Evolutionary conservation across 2,329 filamentous ascomycete genomes (phyloP), one percentile per base, ranked within the genome.

Genomic region (Penicillium occitanis): DNA sequence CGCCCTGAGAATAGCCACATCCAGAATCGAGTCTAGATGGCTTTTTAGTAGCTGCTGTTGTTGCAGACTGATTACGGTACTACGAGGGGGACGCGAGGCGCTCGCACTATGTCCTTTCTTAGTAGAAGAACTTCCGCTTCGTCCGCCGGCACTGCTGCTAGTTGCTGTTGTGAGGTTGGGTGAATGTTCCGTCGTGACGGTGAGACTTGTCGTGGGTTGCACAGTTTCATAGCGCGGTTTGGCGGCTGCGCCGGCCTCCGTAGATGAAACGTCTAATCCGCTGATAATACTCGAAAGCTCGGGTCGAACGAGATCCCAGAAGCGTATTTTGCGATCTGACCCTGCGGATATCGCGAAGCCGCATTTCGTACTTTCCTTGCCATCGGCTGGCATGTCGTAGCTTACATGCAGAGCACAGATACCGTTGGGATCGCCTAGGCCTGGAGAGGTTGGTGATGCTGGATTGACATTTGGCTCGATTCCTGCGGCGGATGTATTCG

Each of bases 311-410:
- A 95, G 84, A 74, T 99, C 94, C 95, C 95, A 99, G 79, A 96
- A 98, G 10, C 95, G 88, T 19, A 99, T 86, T 77, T 91, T 95
- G 79, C 91, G 92, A 77, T 98, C 95, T 11, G 91, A 91, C 0
- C 94, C 94, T 19, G 90, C 93, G 0, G 92, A 95, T 44, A 99
- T 81, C 57, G 97, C 86, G 75, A 95, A 97, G 0, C 91, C 90
- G 72, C 92, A 89, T 66, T 90, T 89, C 3, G 90, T 85, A 57
- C 73, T 76, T 55, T 78, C 76, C 63, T 74, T 73, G 66, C 88
- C 88, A 60, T 91, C 88, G 61, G 92, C 88, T 28, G 87, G 85
- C 5, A 85, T 82, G 72, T 92, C 90, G 10, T 88, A 86, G 6
- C 91, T 91, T 10, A 91, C 86, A 0, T 88, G 82, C 80, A 97